phyloP scores from a whole-genome alignment of 2,329 filamentous ascomycete genomes.

The Phoma herbarum region DNA sequence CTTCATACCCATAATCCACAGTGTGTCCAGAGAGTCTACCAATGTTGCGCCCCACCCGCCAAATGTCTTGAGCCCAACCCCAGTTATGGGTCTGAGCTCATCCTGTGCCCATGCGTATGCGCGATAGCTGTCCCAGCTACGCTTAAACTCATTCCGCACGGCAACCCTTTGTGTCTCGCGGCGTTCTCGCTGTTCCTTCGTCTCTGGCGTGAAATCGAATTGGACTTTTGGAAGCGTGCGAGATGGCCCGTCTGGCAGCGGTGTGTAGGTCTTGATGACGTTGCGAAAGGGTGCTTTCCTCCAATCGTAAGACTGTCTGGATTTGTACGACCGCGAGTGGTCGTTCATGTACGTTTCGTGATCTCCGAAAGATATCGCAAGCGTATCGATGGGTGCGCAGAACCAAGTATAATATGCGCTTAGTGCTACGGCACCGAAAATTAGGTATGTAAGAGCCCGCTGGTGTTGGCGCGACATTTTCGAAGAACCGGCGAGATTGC shows the following conservation, averaged over 20 bases:
- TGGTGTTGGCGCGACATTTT: slow-evolving; percentile 46
- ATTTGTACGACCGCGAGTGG: slow-evolving; percentile 27
- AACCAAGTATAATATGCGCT: slow-evolving; percentile 42
- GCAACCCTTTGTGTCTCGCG: slow-evolving; percentile 46
- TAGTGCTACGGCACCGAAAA: slow-evolving; percentile 36
- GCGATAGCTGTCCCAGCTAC: slow-evolving; percentile 56
- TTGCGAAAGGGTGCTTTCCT: slow-evolving; percentile 53
- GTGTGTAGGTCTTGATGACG: slow-evolving; percentile 46
- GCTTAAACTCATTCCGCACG: slow-evolving; percentile 54
- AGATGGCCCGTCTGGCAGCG: slow-evolving; percentile 50
- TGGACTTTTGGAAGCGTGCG: slow-evolving; percentile 54
- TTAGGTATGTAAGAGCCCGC: slow-evolving; percentile 38
- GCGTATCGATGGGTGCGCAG: slow-evolving; percentile 38
- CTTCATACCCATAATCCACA: slow-evolving; percentile 60
- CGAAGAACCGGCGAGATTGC: slow-evolving; percentile 28
- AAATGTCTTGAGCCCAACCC: slow-evolving; percentile 52
- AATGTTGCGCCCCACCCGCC: slow-evolving; percentile 60
- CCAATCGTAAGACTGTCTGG: slow-evolving; percentile 51
- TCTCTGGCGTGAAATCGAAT: slow-evolving; percentile 50
- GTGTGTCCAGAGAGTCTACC: slow-evolving; percentile 57
- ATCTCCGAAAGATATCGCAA: slow-evolving; percentile 40
- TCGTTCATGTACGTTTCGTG: slow-evolving; percentile 48
- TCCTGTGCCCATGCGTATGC: slow-evolving; percentile 57
- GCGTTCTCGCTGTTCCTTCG: slow-evolving; percentile 32
- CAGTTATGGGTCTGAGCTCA: slow-evolving; percentile 56